A percentile compares a stretch with the other conserved stretches of the same genome.
phyloP scores from a whole-genome alignment of 768 basidiomycete genomes.

The Phylloporus scabripes region DNA sequence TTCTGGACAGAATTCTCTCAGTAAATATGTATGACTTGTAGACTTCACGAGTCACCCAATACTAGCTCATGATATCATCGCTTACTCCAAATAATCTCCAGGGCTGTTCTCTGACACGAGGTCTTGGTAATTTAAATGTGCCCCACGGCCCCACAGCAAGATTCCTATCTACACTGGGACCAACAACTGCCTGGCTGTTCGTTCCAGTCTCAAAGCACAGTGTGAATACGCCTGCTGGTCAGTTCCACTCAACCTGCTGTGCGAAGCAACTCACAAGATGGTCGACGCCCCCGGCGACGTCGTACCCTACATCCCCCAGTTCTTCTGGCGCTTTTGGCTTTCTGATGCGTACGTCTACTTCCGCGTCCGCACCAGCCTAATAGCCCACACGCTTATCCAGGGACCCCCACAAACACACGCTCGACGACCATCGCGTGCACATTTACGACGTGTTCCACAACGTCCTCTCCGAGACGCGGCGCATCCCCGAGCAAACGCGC shows the following conservation, averaged over 20 bases:
- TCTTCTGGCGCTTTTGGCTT: constrained; percentile 48
- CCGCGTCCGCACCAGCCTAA: no score
- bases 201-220: background rate
- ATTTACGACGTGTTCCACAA: constrained; percentile 51
- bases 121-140: constrained; percentile 6
- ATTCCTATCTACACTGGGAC: constrained; percentile 7
- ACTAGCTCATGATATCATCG: background rate
- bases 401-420: constrained; percentile 26
- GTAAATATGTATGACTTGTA: background rate
- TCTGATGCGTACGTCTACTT: constrained; percentile 34
- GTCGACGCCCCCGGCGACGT: constrained; percentile 16
- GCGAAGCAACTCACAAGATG: background rate
- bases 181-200: no score
- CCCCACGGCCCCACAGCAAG: constrained; percentile 1
- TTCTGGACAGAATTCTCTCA: background rate
- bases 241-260: constrained; percentile 3
- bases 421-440: constrained; percentile 41
- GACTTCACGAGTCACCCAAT: background rate
- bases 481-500: constrained; percentile 30
- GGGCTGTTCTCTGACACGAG: constrained; percentile 12
- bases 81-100: constrained; percentile 6
- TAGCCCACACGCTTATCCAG: constrained; percentile 4
- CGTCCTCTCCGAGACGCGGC: constrained; percentile 41
- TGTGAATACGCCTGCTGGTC: background rate
- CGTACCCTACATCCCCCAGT: constrained; percentile 40